Evolutionary conservation across 371 early-diverging fungal species (phyloP).

Genomic region (Mortierella sp.): DNA sequence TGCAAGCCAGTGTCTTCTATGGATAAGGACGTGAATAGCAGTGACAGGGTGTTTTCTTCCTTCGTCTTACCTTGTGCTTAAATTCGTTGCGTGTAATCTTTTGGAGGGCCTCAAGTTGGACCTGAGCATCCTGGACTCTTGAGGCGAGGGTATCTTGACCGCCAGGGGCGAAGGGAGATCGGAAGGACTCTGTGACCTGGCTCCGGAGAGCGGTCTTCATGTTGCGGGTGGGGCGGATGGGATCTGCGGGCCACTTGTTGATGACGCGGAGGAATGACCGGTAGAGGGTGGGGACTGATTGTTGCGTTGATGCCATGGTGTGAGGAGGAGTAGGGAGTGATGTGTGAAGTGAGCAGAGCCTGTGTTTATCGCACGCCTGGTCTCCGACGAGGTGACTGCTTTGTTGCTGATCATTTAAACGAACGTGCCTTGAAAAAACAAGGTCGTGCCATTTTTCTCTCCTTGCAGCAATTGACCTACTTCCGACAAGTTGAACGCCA

Average conservation of each 20-base stretch:
- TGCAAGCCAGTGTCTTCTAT: no score
- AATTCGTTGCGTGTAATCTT: conserved; percentile 67
- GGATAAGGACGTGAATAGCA: no score
- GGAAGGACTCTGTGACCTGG: conserved; percentile 68
- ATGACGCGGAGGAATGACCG: conserved; percentile 67
- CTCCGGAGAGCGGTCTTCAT: conserved; percentile 68
- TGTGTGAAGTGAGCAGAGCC: not conserved
- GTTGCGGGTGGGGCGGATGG: conserved; percentile 71
- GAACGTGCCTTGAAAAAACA: no score
- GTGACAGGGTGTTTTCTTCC: not conserved
- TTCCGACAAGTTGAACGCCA: not conserved
- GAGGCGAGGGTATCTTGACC: conserved; percentile 28
- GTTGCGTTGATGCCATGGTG: conserved; percentile 7
- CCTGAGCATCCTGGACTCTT: conserved; percentile 60
- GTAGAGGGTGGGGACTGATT: conserved; percentile 57
- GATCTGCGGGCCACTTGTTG: conserved; percentile 70
- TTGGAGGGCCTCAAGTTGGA: conserved; percentile 65
- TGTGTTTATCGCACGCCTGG: not conserved
- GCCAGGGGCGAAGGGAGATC: conserved; percentile 40
- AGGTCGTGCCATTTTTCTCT: no score
- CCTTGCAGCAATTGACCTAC: conserved; percentile 4
- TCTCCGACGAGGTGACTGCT: conserved; percentile 5
- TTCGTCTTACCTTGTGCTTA: conserved; percentile 63
- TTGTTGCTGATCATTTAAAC: not conserved
- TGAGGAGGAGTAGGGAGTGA: not conserved